A percentile compares a stretch with the other conserved stretches of the same genome.
Evolutionary conservation across 495 filamentous ascomycete genomes (phyloP).

Genomic region (Hypoxylon subgilvum): DNA sequence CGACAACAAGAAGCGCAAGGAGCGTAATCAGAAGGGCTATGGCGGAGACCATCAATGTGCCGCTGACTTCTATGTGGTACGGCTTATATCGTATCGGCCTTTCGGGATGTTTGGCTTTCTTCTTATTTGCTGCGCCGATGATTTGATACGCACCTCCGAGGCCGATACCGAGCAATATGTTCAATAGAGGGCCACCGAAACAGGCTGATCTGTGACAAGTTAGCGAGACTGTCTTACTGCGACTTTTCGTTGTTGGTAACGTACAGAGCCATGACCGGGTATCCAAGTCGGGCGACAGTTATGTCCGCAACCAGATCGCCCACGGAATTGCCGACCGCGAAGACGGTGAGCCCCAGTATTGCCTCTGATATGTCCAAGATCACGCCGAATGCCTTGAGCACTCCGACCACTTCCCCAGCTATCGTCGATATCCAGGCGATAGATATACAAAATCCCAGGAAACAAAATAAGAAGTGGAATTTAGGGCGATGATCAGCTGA

Average conservation of each 20-base stretch:
- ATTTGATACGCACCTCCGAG: constrained; percentile 87
- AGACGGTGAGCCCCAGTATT: constrained; percentile 92
- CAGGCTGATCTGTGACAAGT: constrained; percentile 68
- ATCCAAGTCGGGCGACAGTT: constrained; percentile 89
- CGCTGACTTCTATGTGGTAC: constrained; percentile 82
- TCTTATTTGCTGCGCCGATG: constrained; percentile 61
- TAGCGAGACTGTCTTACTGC: constrained; percentile 12
- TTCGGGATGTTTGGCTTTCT: constrained; percentile 64
- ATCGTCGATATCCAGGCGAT: constrained; percentile 97
- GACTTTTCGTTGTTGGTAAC: constrained; percentile 26
- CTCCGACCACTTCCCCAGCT: constrained; percentile 92
- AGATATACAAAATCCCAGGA: constrained; percentile 87
- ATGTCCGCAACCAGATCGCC: constrained; percentile 95
- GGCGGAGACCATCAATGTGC: constrained; percentile 81
- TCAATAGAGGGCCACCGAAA: constrained; percentile 97
- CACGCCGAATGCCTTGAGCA: constrained; percentile 91
- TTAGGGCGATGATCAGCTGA: constrained; percentile 61
- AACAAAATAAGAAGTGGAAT: constrained; percentile 78
- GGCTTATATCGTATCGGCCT: constrained; percentile 58
- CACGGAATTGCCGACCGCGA: constrained; percentile 94
- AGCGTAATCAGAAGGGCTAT: constrained; percentile 82
- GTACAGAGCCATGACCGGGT: constrained; percentile 92
- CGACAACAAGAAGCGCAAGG: constrained; percentile 74
- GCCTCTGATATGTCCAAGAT: constrained; percentile 94
- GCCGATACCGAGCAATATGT: constrained; percentile 94